Percentiles rank a stretch among this genome's conserved stretches.
Conservation (phyloP, 352 stramenopile species). For the Blastocystis sp. region DNA sequence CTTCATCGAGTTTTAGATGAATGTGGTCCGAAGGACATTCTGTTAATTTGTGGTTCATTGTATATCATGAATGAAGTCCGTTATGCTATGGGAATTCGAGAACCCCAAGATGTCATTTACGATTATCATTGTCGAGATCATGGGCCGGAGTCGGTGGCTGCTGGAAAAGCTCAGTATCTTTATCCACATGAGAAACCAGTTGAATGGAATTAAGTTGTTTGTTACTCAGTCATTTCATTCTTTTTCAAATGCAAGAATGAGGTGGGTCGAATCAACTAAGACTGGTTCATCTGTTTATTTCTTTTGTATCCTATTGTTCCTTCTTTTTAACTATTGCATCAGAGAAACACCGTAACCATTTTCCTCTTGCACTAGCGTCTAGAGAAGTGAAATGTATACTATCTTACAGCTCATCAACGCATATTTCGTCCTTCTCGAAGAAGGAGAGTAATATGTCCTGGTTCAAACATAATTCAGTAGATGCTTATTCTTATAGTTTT, state of each 20-base stretch:
- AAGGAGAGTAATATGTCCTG: background rate
- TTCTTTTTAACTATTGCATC: background rate
- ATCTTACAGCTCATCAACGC: background rate
- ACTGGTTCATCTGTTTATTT: background rate
- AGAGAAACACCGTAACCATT: background rate
- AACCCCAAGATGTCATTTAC: slow-evolving; percentile 59
- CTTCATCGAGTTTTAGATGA: slow-evolving; percentile 15
- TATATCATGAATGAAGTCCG: slow-evolving; percentile 63
- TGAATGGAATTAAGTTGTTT: slow-evolving; percentile 55
- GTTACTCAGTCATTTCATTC: background rate
- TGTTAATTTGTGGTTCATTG: slow-evolving; percentile 44
- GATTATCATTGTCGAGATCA: slow-evolving; percentile 29
- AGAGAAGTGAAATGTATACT: background rate
- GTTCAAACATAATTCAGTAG: background rate
- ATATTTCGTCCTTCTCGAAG: background rate
- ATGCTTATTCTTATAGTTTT: background rate
- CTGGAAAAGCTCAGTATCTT: background rate
- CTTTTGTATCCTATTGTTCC: background rate
- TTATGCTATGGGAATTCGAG: slow-evolving; percentile 56
- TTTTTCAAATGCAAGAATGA: too few species aligned
- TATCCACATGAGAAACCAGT: slow-evolving; percentile 60
- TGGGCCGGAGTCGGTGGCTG: slow-evolving; percentile 12
- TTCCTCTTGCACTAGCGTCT: background rate
- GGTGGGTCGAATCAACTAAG: too few species aligned
- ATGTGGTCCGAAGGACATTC: background rate